These are phyloP conservation scores for Mitragyna speciosa DNA, from an alignment of 257 asterid genomes.

Conservation along the genomic window DNA sequence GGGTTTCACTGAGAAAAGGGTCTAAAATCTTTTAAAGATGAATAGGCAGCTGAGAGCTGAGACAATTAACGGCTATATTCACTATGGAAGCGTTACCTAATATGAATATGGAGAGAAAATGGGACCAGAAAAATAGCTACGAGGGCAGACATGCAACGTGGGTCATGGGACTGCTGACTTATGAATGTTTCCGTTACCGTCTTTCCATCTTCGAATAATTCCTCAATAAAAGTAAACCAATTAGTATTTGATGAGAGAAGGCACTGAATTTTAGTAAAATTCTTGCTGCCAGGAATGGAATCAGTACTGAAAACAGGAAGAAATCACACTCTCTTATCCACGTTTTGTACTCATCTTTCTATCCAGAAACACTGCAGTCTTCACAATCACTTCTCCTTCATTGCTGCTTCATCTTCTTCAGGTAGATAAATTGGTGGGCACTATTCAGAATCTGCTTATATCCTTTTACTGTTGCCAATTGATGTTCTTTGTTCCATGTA, in stretches of 20 bases:
- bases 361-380: slow-evolving; percentile 17
- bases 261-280: not conserved
- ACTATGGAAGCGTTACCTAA: not conserved
- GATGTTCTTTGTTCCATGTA: not conserved
- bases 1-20: not conserved
- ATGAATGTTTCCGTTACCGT: not conserved
- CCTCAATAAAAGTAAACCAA: not conserved
- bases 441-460: not conserved
- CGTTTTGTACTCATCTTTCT: slow-evolving; percentile 26
- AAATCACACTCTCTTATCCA: slow-evolving; percentile 19
- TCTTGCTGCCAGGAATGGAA: slow-evolving; percentile 22
- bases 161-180: not conserved
- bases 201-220: slow-evolving; percentile 1
- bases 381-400: slow-evolving; percentile 32
- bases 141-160: not conserved
- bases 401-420: slow-evolving; percentile 49
- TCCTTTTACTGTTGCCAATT: not conserved
- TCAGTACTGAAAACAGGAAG: slow-evolving; percentile 4
- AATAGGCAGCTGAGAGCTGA: not conserved
- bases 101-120: not conserved
- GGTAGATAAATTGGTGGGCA: slow-evolving; percentile 44
- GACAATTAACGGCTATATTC: slow-evolving; percentile 14
- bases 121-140: not conserved
- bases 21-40: not conserved
- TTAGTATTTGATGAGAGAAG: not conserved